Conservation (phyloP, 2,329 filamentous ascomycete genomes). For the Beauveria rudraprayagi region DNA sequence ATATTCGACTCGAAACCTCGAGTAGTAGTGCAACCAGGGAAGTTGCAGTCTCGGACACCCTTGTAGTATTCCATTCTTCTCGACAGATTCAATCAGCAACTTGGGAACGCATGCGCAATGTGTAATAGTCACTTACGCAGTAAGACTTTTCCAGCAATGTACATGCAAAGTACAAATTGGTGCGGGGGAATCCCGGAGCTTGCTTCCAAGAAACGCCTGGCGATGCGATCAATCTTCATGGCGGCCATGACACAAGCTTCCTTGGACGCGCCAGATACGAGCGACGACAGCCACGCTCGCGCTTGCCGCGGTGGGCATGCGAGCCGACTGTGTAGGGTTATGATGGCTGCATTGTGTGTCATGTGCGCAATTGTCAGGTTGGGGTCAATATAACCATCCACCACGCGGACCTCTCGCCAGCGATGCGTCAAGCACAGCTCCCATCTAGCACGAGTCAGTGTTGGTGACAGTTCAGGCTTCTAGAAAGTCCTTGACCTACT, state of each 20-base stretch:
- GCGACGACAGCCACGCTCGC: slow-evolving; percentile 18
- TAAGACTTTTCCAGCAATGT: slow-evolving; percentile 27
- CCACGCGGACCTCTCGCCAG: slow-evolving; percentile 32
- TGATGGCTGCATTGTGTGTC: slow-evolving; percentile 34
- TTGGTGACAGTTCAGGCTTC: background rate
- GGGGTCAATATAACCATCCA: slow-evolving; percentile 36
- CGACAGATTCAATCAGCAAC: background rate
- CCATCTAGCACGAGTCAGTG: slow-evolving; percentile 24
- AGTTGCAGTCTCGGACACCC: slow-evolving; percentile 22
- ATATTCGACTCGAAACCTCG: slow-evolving; percentile 28
- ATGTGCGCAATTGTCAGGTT: slow-evolving; percentile 36
- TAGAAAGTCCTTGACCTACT: slow-evolving; percentile 20
- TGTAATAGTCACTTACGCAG: background rate
- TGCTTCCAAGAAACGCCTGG: slow-evolving; percentile 26
- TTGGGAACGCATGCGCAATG: background rate
- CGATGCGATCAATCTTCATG: slow-evolving; percentile 30
- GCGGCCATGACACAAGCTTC: slow-evolving; percentile 33
- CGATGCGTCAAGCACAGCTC: slow-evolving; percentile 36
- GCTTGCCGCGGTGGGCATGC: slow-evolving; percentile 27
- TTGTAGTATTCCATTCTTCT: slow-evolving; percentile 19
- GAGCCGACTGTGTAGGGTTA: slow-evolving; percentile 33
- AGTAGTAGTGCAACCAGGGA: slow-evolving; percentile 24
- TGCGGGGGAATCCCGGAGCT: slow-evolving; percentile 22
- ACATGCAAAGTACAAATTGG: slow-evolving; percentile 33
- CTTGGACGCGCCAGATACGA: slow-evolving; percentile 30